Base-by-base conservation (phyloP, 2,329 filamentous ascomycete species). In the Alternaria panax region DNA sequence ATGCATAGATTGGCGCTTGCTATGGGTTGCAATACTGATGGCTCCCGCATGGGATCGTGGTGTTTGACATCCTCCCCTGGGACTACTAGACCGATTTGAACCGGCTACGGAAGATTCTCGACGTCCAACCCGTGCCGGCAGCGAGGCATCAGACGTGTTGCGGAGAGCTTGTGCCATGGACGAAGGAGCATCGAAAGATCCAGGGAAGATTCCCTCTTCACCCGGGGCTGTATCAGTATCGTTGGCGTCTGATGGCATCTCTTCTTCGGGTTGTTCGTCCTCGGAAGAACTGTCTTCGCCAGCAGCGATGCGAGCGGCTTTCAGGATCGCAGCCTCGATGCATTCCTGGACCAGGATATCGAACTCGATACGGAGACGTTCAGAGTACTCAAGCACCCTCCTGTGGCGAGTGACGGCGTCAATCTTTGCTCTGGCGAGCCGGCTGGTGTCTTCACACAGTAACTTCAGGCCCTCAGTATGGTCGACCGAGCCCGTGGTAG, bases 321-420 rank as follows among this genome's bases (percentile, higher is more conserved):
- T 97, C 65, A 87, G 87, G 79, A 98, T 86, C 8, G 95, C 95
- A 62, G 92, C 93, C 60, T 96, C 90, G 52, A 99, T 97, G 75
- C 95, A 99, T 70, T 97, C 92, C 72, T 98, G 92, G 2, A 99
- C 94, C 58, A 97, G 84, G 25, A 96, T 87, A 27, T 94, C 91
- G 71, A 97, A 96, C 72, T 99, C 95, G 46, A 97, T 86, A 4
- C 96, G 91, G 64, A 99, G 97, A 30, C 96, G 89, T 79, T 99
- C 95, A 0, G 93, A 90, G 75, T 99, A 99, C 76, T 99, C 95
- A 30, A 99, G 89, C 51, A 98, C 96, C 69, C 90, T 90, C 51
- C 94, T 90, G 77, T 98, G 92, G 32, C 95, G 91, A 65, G 96
- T 88, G 7, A 98, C 92, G 5, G 94, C 92, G 71, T 99, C 95